Evolutionary conservation across 2,329 filamentous ascomycete species (phyloP).

Genomic region (Fusarium bulbicola): DNA sequence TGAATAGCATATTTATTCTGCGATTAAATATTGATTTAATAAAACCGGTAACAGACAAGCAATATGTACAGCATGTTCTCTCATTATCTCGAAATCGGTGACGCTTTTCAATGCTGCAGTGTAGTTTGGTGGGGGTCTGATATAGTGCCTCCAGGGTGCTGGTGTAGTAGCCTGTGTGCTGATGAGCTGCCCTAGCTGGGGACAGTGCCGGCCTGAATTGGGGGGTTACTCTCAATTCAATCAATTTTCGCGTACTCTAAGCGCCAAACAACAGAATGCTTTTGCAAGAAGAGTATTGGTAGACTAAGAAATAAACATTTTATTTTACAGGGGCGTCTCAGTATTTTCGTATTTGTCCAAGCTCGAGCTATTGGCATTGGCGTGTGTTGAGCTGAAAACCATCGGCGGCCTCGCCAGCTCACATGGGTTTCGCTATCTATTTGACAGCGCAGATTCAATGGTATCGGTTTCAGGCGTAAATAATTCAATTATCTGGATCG

Average conservation of each 20-base stretch:
- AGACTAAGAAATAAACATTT: background rate
- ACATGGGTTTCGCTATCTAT: too few species aligned
- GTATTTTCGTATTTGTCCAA: background rate
- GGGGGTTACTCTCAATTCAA: background rate
- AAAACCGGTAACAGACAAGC: background rate
- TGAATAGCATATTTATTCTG: too few species aligned
- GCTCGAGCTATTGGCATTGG: background rate
- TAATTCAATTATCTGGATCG: rapidly evolving
- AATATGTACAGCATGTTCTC: too few species aligned
- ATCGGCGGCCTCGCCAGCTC: background rate
- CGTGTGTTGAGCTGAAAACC: background rate
- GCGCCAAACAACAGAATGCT: too few species aligned
- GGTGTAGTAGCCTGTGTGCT: background rate
- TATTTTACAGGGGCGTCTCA: background rate
- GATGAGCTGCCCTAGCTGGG: background rate
- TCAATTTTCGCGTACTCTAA: too few species aligned
- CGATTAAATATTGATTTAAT: background rate
- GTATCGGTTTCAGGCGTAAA: too few species aligned
- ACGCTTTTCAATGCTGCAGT: background rate
- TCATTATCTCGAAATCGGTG: background rate
- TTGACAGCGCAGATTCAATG: background rate
- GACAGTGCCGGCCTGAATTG: background rate
- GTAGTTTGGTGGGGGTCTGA: background rate
- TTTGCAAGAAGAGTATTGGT: too few species aligned
- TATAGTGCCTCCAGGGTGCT: background rate